Evolutionary conservation across 2,329 filamentous ascomycete species (phyloP), one percentile per base, ranked within the genome.

Genomic region (Diaporthe vexans): DNA sequence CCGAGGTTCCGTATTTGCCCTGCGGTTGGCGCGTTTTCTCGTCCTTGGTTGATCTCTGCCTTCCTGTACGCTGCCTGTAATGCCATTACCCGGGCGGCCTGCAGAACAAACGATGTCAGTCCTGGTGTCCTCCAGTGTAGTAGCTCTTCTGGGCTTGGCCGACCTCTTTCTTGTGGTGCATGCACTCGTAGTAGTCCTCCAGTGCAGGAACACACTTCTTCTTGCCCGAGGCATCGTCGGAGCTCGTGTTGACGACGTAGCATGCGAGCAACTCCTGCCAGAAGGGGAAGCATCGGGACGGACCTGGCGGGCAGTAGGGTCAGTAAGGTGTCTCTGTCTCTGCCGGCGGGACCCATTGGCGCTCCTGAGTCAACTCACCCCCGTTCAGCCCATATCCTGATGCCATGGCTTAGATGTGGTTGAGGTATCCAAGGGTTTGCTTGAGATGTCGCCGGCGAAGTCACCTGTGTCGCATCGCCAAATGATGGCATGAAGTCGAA

Each of bases 131-230:
- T 37, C 29, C 21, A 0, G 19, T n/a, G n/a, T 43, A 7, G 43
- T 24, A 33, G 35, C 26, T 26, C 4, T 52, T 72, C 35, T 48
- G 43, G 56, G 70, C 69, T 37, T n/a, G 35, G 76, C 82, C 77
- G 58, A 98, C 97, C 94, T 99, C 97, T 88, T 99, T 99, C 89
- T 94, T 95, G 89, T 99, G 97, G 85, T 99, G 97, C 82, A 99
- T 87, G 85, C 97, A 99, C 88, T 99, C 97, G 84, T 98, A 97
- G 88, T 99, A 99, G 84, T 99, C 97, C 84, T 99, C 97, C 78
- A 98, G 88, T 6, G 92, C 90, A 21, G 94, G 93, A 24, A 89
- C 87, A 84, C 97, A 99, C 86, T 97, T 97, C 85, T 92, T 93
- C 88, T 95, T 97, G 79, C 94, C 94, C 21, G 91, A 91, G 78